phyloP scores from a whole-genome alignment of 1,139 yeast species.

The Ogataea hybrid region DNA sequence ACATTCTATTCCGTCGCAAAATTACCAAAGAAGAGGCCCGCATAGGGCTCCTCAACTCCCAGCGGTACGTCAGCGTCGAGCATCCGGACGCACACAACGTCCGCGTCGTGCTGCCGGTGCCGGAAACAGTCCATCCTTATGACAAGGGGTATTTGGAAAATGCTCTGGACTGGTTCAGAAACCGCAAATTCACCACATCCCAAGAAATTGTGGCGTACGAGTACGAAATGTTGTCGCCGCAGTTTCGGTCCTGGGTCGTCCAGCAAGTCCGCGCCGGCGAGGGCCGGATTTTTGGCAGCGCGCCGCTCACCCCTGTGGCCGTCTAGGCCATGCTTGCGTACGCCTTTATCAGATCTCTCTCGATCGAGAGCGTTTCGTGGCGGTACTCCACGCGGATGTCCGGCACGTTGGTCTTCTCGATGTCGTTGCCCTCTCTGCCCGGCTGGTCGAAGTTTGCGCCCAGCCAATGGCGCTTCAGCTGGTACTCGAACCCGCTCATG shows the following conservation, averaged over 20 bases:
- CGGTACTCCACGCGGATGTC: constrained; percentile 80
- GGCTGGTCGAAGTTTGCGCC: constrained; percentile 63
- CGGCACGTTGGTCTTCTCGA: constrained; percentile 95
- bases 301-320: constrained; percentile 5
- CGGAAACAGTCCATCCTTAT: constrained; percentile 27
- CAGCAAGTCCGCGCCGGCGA: constrained; percentile 21
- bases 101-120: constrained; percentile 25
- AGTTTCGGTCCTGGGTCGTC: constrained; percentile 17
- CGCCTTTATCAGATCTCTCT: constrained; percentile 65
- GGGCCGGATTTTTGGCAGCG: constrained; percentile 24
- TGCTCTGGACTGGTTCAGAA: constrained; percentile 20
- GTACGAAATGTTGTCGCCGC: constrained; percentile 12
- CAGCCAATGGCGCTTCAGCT: constrained; percentile 87
- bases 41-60: constrained; percentile 4
- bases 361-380: constrained; percentile 76
- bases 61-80: constrained; percentile 27
- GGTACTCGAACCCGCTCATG: constrained; percentile 90
- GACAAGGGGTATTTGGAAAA: constrained; percentile 28
- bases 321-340: constrained; percentile 37
- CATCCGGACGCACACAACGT: constrained; percentile 21
- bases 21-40: not conserved
- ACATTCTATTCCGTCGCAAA: not conserved
- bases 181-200: constrained; percentile 8
- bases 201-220: constrained; percentile 27
- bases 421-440: constrained; percentile 79